Evolutionary conservation across 108 stramenopile species (phyloP).

Genomic region (Cyclotella cryptica): DNA sequence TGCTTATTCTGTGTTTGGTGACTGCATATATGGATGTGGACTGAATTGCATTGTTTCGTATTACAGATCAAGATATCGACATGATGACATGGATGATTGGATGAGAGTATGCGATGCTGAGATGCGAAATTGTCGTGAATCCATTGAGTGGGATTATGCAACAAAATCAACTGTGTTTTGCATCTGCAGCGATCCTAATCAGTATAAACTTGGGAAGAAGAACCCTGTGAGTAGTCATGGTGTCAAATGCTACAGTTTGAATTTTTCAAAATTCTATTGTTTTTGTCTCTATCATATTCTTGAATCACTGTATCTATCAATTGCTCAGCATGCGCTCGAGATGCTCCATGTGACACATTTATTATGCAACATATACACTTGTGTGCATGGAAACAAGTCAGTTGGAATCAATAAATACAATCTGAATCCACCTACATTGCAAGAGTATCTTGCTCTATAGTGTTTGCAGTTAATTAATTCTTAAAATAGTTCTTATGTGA

Average conservation of each 20-base stretch:
- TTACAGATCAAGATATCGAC: background rate
- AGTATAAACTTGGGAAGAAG: conserved; percentile 12
- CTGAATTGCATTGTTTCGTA: background rate
- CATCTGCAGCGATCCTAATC: conserved; percentile 5
- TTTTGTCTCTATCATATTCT: background rate
- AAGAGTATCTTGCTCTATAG: background rate
- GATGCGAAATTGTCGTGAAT: background rate
- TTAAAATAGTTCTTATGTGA: no score
- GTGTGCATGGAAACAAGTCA: background rate
- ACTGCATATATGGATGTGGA: conserved; percentile 4
- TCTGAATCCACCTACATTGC: background rate
- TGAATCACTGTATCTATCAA: no score
- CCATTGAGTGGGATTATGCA: conserved; percentile 5
- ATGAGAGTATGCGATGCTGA: conserved; percentile 10
- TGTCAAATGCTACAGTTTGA: background rate
- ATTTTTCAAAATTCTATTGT: background rate
- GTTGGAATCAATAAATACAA: background rate
- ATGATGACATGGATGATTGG: background rate
- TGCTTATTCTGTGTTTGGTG: background rate
- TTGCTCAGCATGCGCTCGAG: conserved; percentile 2
- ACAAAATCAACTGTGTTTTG: background rate
- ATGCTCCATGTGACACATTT: conserved; percentile 8
- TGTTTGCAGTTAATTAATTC: background rate
- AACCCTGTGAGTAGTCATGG: background rate
- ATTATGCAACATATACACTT: conserved; percentile 5